Evolutionary conservation across 116 monocot genomes (phyloP).

Genomic region (Posidonia oceanica): DNA sequence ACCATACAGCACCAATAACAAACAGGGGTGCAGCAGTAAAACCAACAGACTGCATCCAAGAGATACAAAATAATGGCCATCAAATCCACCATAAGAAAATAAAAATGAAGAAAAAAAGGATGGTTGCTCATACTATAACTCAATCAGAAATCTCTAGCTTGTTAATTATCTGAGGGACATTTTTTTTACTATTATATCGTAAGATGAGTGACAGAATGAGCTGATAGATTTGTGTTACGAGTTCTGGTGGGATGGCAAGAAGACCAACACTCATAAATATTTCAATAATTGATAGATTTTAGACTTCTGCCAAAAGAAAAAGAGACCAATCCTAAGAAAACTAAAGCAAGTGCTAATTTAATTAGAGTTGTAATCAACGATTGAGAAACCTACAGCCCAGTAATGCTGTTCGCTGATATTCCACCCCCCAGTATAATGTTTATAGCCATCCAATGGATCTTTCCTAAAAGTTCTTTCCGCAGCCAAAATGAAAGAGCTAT

Average conservation of each 20-base stretch:
- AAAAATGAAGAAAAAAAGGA: not conserved
- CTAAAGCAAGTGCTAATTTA: not conserved
- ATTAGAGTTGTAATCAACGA: not conserved
- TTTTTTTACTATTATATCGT: too few relatives aligned
- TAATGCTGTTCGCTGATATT: slow-evolving; percentile 71
- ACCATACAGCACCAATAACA: slow-evolving; percentile 35
- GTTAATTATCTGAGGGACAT: too few relatives aligned
- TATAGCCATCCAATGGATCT: slow-evolving; percentile 45
- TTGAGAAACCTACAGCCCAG: slow-evolving; percentile 56
- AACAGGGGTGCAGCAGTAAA: slow-evolving; percentile 44
- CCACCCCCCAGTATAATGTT: slow-evolving; percentile 70
- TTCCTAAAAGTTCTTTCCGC: slow-evolving; percentile 48
- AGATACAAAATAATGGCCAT: slow-evolving; percentile 17
- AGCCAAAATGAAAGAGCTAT: slow-evolving; percentile 47
- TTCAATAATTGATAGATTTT: too few relatives aligned
- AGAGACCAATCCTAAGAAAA: too few relatives aligned
- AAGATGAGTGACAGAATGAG: too few relatives aligned
- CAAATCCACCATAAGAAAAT: too few relatives aligned
- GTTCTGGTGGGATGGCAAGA: too few relatives aligned
- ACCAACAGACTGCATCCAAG: slow-evolving; percentile 47
- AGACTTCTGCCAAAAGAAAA: too few relatives aligned
- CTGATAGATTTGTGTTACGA: too few relatives aligned
- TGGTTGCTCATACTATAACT: not conserved
- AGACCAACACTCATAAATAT: too few relatives aligned
- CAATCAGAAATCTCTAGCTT: not conserved